A percentile compares a stretch with the other conserved stretches of the same genome.
Conservation (phyloP, 352 stramenopile genomes). For the Phytophthora sp. region DNA sequence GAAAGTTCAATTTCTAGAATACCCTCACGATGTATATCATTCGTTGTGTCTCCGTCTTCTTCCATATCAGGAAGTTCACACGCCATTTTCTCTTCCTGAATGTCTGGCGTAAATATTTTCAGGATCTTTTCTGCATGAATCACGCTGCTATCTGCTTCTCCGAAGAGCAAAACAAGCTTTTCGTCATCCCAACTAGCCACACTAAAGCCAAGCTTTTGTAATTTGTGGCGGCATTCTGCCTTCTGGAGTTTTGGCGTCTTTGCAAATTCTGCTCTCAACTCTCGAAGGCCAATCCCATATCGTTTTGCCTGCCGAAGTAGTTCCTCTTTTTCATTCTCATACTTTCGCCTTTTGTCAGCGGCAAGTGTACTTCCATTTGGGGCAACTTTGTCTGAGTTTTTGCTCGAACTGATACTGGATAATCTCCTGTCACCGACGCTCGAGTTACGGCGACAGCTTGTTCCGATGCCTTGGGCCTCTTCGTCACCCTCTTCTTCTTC, state of each 20-base stretch:
- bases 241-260: constrained; percentile 59
- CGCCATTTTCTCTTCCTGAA: constrained; percentile 77
- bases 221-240: constrained; percentile 59
- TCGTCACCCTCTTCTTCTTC: constrained; percentile 83
- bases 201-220: constrained; percentile 74
- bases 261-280: constrained; percentile 71
- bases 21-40: constrained; percentile 77
- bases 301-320: constrained; percentile 61
- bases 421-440: constrained; percentile 5
- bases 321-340: constrained; percentile 80
- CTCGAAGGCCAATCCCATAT: constrained; percentile 70
- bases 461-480: constrained; percentile 14
- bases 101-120: constrained; percentile 70
- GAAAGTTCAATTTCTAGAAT: constrained; percentile 64
- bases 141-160: constrained; percentile 46
- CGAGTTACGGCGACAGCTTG: constrained; percentile 4
- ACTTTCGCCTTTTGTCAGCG: constrained; percentile 59
- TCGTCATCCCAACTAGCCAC: constrained; percentile 73
- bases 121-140: constrained; percentile 61
- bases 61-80: constrained; percentile 76
- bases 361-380: constrained; percentile 34
- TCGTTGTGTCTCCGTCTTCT: constrained; percentile 70
- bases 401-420: constrained; percentile 34
- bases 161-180: constrained; percentile 70
- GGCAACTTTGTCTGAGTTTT: constrained; percentile 39